Evolutionary conservation across 108 stramenopile species (phyloP).

Genomic region (Skeletonema potamos): DNA sequence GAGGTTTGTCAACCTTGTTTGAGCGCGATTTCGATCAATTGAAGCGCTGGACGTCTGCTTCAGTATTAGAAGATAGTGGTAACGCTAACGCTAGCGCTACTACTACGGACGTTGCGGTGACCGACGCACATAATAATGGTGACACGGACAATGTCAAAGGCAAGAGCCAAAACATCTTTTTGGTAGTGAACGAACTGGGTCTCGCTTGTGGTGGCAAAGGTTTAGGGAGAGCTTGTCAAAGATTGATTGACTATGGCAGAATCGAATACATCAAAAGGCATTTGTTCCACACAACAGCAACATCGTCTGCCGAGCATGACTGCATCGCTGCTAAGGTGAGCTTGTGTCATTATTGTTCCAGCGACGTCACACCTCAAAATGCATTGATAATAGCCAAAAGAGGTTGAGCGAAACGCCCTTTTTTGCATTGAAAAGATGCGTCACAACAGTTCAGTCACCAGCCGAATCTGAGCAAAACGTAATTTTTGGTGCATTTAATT

Average conservation of each 20-base stretch:
- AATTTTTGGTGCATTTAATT: too few relatives aligned
- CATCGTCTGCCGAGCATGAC: neutral
- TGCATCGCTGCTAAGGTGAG: slow-evolving; percentile 12
- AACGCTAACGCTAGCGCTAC: too few relatives aligned
- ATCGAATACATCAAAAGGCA: slow-evolving; percentile 56
- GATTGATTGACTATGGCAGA: slow-evolving; percentile 79
- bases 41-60: slow-evolving; percentile 68
- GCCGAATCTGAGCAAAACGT: too few relatives aligned
- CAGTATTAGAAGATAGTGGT: slow-evolving; percentile 45
- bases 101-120: neutral
- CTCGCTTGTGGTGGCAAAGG: slow-evolving; percentile 73
- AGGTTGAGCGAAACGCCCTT: neutral
- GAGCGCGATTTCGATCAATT: slow-evolving; percentile 69
- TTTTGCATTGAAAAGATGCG: too few relatives aligned
- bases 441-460: too few relatives aligned
- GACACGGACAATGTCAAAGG: neutral
- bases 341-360: slow-evolving; percentile 66
- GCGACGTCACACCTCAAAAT: slow-evolving; percentile 76
- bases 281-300: slow-evolving; percentile 25
- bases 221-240: slow-evolving; percentile 81
- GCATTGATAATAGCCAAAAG: slow-evolving; percentile 48
- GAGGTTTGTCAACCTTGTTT: slow-evolving; percentile 58
- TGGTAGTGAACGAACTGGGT: slow-evolving; percentile 48
- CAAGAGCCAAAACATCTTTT: slow-evolving; percentile 13
- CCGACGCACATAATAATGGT: slow-evolving; percentile 10